A percentile compares a stretch with the other conserved stretches of the same genome.
Conservation (phyloP, 2,329 filamentous ascomycete genomes). For the Xylariaceae sp. region DNA sequence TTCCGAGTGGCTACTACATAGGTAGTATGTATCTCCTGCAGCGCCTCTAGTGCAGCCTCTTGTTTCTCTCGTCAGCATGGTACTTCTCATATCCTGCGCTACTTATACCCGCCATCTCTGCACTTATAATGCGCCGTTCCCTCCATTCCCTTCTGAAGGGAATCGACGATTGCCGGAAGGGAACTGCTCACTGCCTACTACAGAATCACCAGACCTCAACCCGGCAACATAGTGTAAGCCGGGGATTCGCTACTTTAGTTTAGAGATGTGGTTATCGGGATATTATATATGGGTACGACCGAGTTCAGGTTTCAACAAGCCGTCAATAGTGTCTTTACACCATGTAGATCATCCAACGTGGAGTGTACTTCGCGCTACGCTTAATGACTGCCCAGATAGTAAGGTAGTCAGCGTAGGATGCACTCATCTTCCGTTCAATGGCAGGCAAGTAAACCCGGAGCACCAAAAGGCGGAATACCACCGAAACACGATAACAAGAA, state of each 20-base stretch:
- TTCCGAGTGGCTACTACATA: too few species aligned
- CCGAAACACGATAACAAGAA: neutral
- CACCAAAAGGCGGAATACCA: too few species aligned
- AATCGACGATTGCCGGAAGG: neutral
- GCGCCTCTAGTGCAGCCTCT: neutral
- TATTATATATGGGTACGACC: neutral
- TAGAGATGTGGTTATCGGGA: too few species aligned
- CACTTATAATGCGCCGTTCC: too few species aligned
- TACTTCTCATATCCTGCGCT: neutral
- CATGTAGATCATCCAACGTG: too few species aligned
- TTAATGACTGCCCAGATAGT: neutral
- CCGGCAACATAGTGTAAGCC: neutral
- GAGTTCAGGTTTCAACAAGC: neutral
- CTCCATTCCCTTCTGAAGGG: neutral
- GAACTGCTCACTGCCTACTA: neutral
- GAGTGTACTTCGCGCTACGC: too few species aligned
- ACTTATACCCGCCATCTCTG: neutral
- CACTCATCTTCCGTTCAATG: too few species aligned
- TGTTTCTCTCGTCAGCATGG: neutral
- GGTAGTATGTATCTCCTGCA: too few species aligned
- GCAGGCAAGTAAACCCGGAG: too few species aligned
- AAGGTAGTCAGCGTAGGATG: neutral
- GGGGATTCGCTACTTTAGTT: too few species aligned
- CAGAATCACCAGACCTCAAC: neutral
- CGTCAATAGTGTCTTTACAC: too few species aligned